These are phyloP conservation scores for Quercus aquifolioides DNA, from an alignment of 306 rosid genomes.

Conservation along the genomic window DNA sequence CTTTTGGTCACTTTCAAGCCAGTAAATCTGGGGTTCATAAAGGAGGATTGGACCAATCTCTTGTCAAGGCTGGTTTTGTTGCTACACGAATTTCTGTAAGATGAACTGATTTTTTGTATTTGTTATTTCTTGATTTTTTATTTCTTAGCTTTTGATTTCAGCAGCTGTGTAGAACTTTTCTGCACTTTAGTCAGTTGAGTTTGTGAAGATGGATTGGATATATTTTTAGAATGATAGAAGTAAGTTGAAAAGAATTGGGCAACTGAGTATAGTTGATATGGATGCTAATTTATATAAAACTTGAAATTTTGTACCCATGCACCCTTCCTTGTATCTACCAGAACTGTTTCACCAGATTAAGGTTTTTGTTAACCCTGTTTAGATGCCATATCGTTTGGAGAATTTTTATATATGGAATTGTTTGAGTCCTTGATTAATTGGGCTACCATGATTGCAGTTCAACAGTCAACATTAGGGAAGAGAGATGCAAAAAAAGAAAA, in stretches of 20 bases:
- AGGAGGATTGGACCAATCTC: constrained; percentile 74
- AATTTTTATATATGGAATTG: background rate
- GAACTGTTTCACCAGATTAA: background rate
- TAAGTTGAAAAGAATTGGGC: background rate
- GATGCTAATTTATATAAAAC: background rate
- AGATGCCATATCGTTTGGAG: background rate
- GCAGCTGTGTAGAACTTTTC: background rate
- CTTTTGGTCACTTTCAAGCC: constrained; percentile 98
- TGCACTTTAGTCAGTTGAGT: background rate
- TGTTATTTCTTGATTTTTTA: background rate
- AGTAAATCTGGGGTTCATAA: constrained; percentile 94
- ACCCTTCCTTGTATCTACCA: background rate
- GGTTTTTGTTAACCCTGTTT: background rate
- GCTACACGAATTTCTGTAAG: constrained; percentile 96
- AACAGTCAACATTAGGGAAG: background rate
- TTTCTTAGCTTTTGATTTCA: background rate
- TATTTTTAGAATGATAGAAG: background rate
- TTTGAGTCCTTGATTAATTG: background rate
- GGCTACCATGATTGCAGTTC: background rate
- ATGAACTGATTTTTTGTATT: background rate
- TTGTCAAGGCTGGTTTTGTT: constrained; percentile 96
- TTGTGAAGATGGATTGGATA: background rate
- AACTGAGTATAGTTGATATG: background rate
- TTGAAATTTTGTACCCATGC: background rate
- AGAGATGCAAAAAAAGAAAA: background rate